These are phyloP conservation scores for Castanea sativa DNA, from an alignment of 306 rosid species.

Conservation along the genomic window DNA sequence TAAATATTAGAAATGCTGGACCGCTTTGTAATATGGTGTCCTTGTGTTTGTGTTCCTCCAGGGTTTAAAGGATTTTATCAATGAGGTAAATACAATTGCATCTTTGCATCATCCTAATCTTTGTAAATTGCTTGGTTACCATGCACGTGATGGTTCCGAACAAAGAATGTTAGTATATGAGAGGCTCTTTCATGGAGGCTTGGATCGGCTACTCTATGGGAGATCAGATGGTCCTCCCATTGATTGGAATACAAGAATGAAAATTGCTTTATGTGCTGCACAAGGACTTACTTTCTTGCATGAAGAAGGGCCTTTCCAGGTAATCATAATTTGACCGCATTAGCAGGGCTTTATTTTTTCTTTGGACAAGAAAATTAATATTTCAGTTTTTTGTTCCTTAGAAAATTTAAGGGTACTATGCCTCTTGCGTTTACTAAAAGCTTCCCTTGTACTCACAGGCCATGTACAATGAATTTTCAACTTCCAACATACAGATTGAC, in stretches of 20 bases:
- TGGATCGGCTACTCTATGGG: conserved; percentile 78
- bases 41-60: conserved; percentile 31
- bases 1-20: neutral
- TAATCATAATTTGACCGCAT: conserved; percentile 22
- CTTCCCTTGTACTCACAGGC: conserved; percentile 57
- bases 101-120: conserved; percentile 95
- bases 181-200: conserved; percentile 90
- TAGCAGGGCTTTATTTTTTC: neutral
- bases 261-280: conserved; percentile 88
- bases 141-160: conserved; percentile 83
- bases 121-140: conserved; percentile 91
- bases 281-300: conserved; percentile 98
- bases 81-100: conserved; percentile 72
- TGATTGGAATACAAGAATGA: conserved; percentile 97
- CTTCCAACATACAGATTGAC: conserved; percentile 90
- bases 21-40: conserved; percentile 14
- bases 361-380: neutral
- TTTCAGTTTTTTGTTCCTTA: neutral
- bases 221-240: conserved; percentile 91
- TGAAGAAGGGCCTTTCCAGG: conserved; percentile 99
- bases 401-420: conserved; percentile 3
- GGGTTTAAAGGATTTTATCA: conserved; percentile 87
- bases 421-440: conserved; percentile 28
- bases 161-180: conserved; percentile 85
- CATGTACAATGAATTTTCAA: conserved; percentile 95